These are phyloP conservation scores for Arthroderma uncinatum DNA, from an alignment of 2,329 filamentous ascomycete genomes.

Conservation along the genomic window DNA sequence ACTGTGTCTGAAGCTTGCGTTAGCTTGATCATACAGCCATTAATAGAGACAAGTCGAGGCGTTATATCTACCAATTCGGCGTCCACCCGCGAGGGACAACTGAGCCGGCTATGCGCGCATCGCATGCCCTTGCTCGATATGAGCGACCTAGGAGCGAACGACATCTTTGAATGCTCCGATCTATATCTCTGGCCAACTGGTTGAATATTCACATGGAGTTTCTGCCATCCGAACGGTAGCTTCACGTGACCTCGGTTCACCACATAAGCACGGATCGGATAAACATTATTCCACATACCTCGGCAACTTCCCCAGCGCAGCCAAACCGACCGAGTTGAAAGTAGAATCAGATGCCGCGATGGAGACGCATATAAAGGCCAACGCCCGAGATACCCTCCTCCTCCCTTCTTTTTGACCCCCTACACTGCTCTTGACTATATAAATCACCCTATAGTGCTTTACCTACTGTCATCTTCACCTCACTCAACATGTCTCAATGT, in stretches of 20 bases:
- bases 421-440: slow-evolving; percentile 4
- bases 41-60: background rate
- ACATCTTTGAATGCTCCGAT: background rate
- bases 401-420: background rate
- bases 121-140: slow-evolving; percentile 7
- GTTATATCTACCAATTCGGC: background rate
- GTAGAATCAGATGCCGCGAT: background rate
- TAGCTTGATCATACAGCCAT: background rate
- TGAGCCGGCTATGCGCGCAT: background rate
- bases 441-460: slow-evolving; percentile 6
- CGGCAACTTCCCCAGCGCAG: slow-evolving; percentile 22
- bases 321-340: background rate
- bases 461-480: slow-evolving; percentile 15
- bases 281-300: slow-evolving; percentile 22
- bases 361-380: background rate
- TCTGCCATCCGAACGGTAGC: background rate
- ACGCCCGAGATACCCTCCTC: background rate
- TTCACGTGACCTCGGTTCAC: background rate
- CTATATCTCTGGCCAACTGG: background rate
- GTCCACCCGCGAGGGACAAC: background rate
- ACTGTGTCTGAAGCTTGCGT: background rate
- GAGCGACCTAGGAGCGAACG: slow-evolving; percentile 2
- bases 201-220: background rate
- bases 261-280: slow-evolving; percentile 13
- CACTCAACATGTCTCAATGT: slow-evolving; percentile 35